These are phyloP conservation scores for Amanita rimosa DNA, from an alignment of 768 basidiomycete genomes.

Conservation along the genomic window DNA sequence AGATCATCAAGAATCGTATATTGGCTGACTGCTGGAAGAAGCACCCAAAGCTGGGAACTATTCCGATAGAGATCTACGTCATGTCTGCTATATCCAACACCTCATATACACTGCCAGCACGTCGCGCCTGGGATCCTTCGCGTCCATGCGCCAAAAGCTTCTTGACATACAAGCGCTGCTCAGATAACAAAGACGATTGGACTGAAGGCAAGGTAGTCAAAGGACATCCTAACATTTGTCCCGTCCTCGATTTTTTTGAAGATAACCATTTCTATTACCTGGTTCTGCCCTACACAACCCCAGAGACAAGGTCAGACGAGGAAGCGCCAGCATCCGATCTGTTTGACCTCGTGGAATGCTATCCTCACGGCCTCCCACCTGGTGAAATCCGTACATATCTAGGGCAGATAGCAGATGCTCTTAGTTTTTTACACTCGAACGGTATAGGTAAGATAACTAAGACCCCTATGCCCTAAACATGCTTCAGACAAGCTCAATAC, in stretches of 20 bases:
- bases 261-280: conserved; percentile 95
- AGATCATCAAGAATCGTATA: conserved; percentile 96
- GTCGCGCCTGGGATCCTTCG: conserved; percentile 76
- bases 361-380: conserved; percentile 76
- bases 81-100: conserved; percentile 85
- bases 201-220: conserved; percentile 59
- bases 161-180: conserved; percentile 12
- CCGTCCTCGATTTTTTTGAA: conserved; percentile 93
- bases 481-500: conserved; percentile 6
- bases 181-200: conserved; percentile 36
- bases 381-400: conserved; percentile 71
- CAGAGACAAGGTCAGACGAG: conserved; percentile 40
- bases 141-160: conserved; percentile 22
- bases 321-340: conserved; percentile 66
- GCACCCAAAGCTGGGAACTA: conserved; percentile 88
- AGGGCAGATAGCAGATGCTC: conserved; percentile 88
- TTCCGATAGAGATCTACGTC: conserved; percentile 95
- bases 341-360: conserved; percentile 89
- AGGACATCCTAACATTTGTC: conserved; percentile 94
- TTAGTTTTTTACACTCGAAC: conserved; percentile 79
- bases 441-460: conserved; percentile 65
- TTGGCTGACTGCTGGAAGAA: conserved; percentile 99
- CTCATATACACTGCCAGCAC: conserved; percentile 65
- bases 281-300: conserved; percentile 69
- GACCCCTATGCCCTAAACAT: background rate